phyloP scores from a whole-genome alignment of 352 stramenopile species.

The Peronospora belbahrii region DNA sequence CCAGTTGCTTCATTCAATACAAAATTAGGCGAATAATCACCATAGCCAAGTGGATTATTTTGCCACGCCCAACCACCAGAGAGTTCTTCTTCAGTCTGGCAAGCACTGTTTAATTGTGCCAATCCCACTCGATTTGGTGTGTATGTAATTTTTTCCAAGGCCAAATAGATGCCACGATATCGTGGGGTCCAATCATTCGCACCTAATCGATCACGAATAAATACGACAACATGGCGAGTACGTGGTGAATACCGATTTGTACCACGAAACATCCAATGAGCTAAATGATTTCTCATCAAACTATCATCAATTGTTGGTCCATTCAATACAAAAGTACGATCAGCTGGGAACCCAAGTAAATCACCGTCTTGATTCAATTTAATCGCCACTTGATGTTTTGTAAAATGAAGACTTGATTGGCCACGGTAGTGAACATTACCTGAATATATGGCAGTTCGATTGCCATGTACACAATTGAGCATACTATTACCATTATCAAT shows the following conservation, averaged over 20 bases:
- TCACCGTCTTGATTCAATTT: slow-evolving; percentile 24
- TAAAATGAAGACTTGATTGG: slow-evolving; percentile 50
- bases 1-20: slow-evolving; percentile 46
- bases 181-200: slow-evolving; percentile 26
- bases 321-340: slow-evolving; percentile 44
- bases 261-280: slow-evolving; percentile 56
- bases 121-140: slow-evolving; percentile 46
- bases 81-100: slow-evolving; percentile 28
- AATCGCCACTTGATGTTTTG: slow-evolving; percentile 46
- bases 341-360: slow-evolving; percentile 40
- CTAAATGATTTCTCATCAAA: slow-evolving; percentile 59
- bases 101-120: slow-evolving; percentile 24
- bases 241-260: slow-evolving; percentile 56
- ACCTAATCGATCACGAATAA: slow-evolving; percentile 31
- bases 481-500: slow-evolving; percentile 37
- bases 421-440: slow-evolving; percentile 46
- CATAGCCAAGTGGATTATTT: slow-evolving; percentile 45
- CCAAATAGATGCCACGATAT: slow-evolving; percentile 54
- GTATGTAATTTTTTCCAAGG: slow-evolving; percentile 55
- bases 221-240: slow-evolving; percentile 47
- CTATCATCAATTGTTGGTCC: slow-evolving; percentile 51
- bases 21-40: slow-evolving; percentile 53
- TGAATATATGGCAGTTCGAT: slow-evolving; percentile 27
- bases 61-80: slow-evolving; percentile 63
- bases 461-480: slow-evolving; percentile 36